Percentiles rank a stretch among this genome's conserved stretches.
These are phyloP conservation scores for Acrasis kona DNA, from an alignment of 78 protist species.

Conservation along the genomic window DNA sequence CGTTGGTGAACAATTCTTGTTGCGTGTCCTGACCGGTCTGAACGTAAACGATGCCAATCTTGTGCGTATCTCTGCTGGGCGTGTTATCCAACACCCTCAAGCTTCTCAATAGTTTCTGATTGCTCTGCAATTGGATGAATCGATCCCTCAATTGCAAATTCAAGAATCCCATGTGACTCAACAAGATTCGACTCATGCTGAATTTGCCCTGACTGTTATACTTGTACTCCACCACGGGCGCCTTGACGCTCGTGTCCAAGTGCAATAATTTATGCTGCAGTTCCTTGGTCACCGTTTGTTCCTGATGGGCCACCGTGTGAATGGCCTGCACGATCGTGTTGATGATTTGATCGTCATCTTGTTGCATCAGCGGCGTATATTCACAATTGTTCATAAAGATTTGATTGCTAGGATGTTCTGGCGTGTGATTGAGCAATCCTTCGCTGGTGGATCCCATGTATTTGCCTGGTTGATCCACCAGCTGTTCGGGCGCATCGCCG, in stretches of 20 bases:
- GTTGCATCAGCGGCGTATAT: not conserved
- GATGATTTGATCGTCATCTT: too few species aligned
- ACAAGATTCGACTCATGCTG: not conserved
- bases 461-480: not conserved
- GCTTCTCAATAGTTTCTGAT: not conserved
- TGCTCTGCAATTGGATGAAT: not conserved
- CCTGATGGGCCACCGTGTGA: too few species aligned
- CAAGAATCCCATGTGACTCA: not conserved
- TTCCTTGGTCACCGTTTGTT: too few species aligned
- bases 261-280: not conserved
- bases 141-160: not conserved
- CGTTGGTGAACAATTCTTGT: slow-evolving; percentile 7
- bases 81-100: not conserved
- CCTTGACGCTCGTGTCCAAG: not conserved
- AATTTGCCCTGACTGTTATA: not conserved
- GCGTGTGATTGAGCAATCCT: not conserved
- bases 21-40: slow-evolving; percentile 29
- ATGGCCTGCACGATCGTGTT: too few species aligned
- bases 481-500: not conserved
- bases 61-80: slow-evolving; percentile 26
- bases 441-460: not conserved
- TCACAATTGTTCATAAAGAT: not conserved
- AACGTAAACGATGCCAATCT: slow-evolving; percentile 45
- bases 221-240: not conserved
- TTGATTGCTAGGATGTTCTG: not conserved